Evolutionary conservation across 805 yeast genomes (phyloP).

Genomic region (Saccharomycopsis guyanensis): DNA sequence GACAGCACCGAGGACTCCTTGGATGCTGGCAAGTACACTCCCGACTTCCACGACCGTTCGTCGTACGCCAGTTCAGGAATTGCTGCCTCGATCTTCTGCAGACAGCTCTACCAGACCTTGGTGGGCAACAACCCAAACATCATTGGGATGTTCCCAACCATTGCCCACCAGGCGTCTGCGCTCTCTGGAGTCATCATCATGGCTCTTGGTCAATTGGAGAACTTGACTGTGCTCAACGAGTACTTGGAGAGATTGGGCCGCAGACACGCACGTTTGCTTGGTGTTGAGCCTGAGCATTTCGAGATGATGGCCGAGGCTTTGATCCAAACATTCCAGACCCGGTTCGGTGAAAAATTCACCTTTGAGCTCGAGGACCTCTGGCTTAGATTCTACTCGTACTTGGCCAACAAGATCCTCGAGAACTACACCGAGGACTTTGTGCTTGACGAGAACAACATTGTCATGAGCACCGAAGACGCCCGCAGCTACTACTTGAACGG

Average conservation of each 20-base stretch:
- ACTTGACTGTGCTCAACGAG: slow-evolving; percentile 41
- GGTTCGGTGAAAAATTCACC: slow-evolving; percentile 31
- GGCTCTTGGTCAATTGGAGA: slow-evolving; percentile 47
- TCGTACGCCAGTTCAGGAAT: slow-evolving; percentile 2
- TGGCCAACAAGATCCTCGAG: slow-evolving; percentile 24
- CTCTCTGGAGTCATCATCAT: slow-evolving; percentile 55
- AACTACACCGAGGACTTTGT: slow-evolving; percentile 11
- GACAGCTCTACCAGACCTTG: slow-evolving; percentile 50
- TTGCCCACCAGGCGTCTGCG: slow-evolving; percentile 54
- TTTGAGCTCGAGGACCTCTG: slow-evolving; percentile 24
- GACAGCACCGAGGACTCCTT: slow-evolving; percentile 4
- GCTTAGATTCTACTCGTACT: slow-evolving; percentile 27
- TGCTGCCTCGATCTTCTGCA: slow-evolving; percentile 42
- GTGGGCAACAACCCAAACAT: slow-evolving; percentile 39
- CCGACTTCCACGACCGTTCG: neutral
- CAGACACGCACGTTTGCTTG: slow-evolving; percentile 48
- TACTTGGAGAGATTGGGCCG: slow-evolving; percentile 47
- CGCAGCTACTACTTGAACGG: neutral
- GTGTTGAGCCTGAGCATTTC: slow-evolving; percentile 48
- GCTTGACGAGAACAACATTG: neutral
- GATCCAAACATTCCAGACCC: slow-evolving; percentile 48
- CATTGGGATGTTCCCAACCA: slow-evolving; percentile 47
- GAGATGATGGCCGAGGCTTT: slow-evolving; percentile 56
- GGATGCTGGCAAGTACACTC: neutral
- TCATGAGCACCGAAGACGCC: neutral